Base-by-base conservation (phyloP, 129 eudicot genomes). In the Scalesia atractyloides region DNA sequence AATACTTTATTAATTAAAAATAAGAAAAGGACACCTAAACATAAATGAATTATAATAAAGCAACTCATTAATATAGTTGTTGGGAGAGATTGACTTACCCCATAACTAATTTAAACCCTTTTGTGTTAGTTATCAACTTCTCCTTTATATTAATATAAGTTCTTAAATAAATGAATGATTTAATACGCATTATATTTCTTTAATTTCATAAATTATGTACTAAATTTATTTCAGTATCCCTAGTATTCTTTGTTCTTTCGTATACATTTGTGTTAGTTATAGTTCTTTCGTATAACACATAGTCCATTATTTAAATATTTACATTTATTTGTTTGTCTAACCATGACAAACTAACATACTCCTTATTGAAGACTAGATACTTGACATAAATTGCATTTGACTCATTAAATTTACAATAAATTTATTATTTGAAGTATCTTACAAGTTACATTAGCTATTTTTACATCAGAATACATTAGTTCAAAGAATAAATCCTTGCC, bases 11-110 rank as follows among this genome's bases (percentile, higher is more conserved):
- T 72, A 19, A 15, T 58, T 15, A 30, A n/a, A 44, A 47, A 9
- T 3, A 13, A 10, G 64, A 76, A 20, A 57, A 57, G 43, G 75
- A 76, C 74, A 57, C 51, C 69, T 68, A 59, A 68, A 68, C 69
- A 57, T 19, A 67, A 76, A 48, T 49, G 68, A 76, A 76, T 54
- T 68, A 57, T 41, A 68, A 46, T 0, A 68, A 58, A 57, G 70
- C 47, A 61, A 48, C 30, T 39, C 56, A 37, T 60, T 46, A 60
- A 69, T 49, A 19, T 43, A 77, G 81, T 63, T 22, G 81, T 69
- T 76, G 75, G 52, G 79, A 75, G 43, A 47, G 59, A 48, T 76
- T 60, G 76, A 69, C 76, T 69, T 77, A 3, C 81, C 76, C 76
- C 69, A 76, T 60, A 36, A 60, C 11, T 15, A 59, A 49, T 41